These are phyloP conservation scores for Aspergillus nidulans DNA, from an alignment of 495 filamentous ascomycete species.

Conservation along the genomic window DNA sequence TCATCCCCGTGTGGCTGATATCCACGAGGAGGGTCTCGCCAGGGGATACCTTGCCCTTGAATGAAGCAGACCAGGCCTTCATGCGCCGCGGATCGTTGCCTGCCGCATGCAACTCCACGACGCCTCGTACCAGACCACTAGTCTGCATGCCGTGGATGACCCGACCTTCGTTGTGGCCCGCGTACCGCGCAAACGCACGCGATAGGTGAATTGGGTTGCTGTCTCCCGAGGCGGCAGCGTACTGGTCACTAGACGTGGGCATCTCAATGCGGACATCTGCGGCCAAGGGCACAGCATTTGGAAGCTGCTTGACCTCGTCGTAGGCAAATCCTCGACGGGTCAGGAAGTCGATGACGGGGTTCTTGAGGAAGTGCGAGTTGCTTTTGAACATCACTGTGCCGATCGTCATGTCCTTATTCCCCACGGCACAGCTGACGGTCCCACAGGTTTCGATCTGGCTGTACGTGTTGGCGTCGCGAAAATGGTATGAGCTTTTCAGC, in stretches of 20 bases:
- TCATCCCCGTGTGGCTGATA: background rate
- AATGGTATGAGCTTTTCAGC: too few relatives aligned
- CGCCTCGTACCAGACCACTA: background rate
- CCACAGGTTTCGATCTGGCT: too few relatives aligned
- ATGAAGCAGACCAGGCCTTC: background rate
- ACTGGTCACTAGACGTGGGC: background rate
- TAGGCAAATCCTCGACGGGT: conserved; percentile 88
- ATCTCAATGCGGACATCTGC: conserved; percentile 35
- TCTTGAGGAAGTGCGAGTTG: conserved; percentile 29
- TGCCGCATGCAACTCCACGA: background rate
- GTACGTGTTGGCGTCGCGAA: too few relatives aligned
- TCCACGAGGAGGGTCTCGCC: background rate
- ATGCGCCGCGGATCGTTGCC: background rate
- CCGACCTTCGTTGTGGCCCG: background rate
- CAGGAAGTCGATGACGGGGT: conserved; percentile 95
- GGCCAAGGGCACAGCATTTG: background rate
- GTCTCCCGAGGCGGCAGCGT: background rate
- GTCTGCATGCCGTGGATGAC: background rate
- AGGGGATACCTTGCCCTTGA: background rate
- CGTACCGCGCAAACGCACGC: background rate
- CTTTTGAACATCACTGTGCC: conserved; percentile 72
- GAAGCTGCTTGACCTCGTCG: conserved; percentile 36
- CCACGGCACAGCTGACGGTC: too few relatives aligned
- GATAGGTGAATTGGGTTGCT: background rate
- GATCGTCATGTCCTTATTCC: too few relatives aligned